Conservation (phyloP, 495 filamentous ascomycete species). For the Talaromyces proteolyticus region DNA sequence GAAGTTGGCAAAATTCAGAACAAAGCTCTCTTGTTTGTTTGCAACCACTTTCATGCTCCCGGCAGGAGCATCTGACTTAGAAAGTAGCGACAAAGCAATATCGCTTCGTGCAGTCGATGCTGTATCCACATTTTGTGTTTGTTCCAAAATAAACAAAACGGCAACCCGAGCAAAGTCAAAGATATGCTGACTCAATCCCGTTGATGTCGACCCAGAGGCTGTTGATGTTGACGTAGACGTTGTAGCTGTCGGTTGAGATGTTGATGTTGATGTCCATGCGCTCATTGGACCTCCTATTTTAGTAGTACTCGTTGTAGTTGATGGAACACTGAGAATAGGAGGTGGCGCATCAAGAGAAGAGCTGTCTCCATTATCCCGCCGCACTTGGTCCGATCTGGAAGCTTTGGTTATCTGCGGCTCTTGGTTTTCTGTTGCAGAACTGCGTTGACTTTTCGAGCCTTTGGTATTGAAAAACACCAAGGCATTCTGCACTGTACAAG, state of each 20-base stretch:
- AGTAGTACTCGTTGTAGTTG: slow-evolving; percentile 1
- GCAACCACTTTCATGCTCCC: slow-evolving; percentile 3
- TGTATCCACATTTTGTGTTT: slow-evolving; percentile 33
- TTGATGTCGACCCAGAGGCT: slow-evolving; percentile 10
- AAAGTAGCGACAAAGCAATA: slow-evolving; percentile 5
- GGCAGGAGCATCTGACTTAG: slow-evolving; percentile 5
- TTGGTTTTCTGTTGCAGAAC: background rate
- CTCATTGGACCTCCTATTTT: slow-evolving; percentile 1
- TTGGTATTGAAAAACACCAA: slow-evolving; percentile 63
- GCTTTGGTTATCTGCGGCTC: background rate
- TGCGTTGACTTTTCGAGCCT: background rate
- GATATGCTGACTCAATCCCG: slow-evolving; percentile 9
- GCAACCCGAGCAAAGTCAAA: slow-evolving; percentile 43
- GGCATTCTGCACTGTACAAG: slow-evolving; percentile 76
- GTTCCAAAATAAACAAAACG: slow-evolving; percentile 45
- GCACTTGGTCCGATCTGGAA: background rate
- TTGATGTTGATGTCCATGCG: slow-evolving; percentile 7
- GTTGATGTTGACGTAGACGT: slow-evolving; percentile 10
- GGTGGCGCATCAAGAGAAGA: background rate
- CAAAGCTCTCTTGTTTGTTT: slow-evolving; percentile 19
- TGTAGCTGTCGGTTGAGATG: background rate
- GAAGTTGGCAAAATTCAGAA: slow-evolving; percentile 35
- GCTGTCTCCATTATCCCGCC: background rate
- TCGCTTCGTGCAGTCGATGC: slow-evolving; percentile 11
- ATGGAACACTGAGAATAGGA: background rate